phyloP scores from a whole-genome alignment of 2,329 filamentous ascomycete species.

The Huntiella omanensis region DNA sequence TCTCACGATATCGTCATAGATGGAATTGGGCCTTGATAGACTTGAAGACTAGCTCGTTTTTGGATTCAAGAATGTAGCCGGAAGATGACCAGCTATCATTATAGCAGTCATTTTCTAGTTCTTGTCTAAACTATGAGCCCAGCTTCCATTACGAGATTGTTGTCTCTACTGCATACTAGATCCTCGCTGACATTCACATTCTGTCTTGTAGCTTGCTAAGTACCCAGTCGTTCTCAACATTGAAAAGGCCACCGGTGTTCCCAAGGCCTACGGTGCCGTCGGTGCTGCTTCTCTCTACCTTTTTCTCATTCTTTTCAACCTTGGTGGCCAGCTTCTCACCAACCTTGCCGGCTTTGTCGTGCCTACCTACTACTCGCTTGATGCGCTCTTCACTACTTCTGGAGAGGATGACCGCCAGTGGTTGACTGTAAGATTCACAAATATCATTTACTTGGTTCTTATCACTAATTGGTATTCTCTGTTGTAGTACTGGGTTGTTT shows the following conservation, averaged over 20 bases:
- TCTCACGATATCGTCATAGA: neutral
- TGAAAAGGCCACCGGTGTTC: constrained; percentile 65
- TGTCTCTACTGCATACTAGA: neutral
- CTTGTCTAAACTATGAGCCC: no score
- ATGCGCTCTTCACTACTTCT: constrained; percentile 51
- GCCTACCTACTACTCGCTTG: constrained; percentile 68
- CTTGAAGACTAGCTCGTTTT: no score
- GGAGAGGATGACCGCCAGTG: constrained; percentile 70
- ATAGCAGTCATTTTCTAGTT: no score
- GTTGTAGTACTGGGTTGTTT: constrained; percentile 68
- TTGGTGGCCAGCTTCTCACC: constrained; percentile 71
- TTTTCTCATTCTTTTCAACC: constrained; percentile 85
- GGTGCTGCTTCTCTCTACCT: constrained; percentile 65
- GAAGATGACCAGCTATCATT: no score
- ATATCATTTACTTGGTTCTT: neutral
- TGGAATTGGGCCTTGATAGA: neutral
- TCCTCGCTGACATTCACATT: neutral
- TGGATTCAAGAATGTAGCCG: no score
- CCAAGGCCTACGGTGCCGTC: constrained; percentile 70
- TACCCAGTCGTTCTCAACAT: constrained; percentile 70
- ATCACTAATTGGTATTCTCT: neutral
- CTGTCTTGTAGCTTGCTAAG: constrained; percentile 50
- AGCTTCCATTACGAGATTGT: no score
- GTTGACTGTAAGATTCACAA: constrained; percentile 39
- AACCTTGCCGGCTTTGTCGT: constrained; percentile 72